phyloP scores from a whole-genome alignment of 2,329 filamentous ascomycete genomes.

The Fusarium sp. region DNA sequence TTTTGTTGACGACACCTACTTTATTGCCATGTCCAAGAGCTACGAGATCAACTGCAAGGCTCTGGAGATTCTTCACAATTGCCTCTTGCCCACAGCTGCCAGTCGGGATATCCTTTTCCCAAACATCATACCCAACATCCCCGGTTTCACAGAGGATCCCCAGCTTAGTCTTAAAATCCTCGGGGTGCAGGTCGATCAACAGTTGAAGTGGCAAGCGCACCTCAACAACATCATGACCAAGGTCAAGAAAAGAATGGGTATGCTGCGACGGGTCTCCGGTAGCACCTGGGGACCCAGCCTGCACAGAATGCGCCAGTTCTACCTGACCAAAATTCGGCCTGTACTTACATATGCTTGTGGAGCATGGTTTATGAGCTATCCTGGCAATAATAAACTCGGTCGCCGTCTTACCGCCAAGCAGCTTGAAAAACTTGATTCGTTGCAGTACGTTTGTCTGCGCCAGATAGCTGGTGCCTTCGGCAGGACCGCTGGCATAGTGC shows the following conservation, averaged over 20 bases:
- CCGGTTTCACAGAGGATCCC: neutral
- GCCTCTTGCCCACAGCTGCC: neutral
- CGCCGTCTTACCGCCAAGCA: too few relatives aligned
- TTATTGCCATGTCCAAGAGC: slow-evolving; percentile 7
- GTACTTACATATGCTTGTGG: slow-evolving; percentile 19
- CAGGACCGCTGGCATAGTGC: too few relatives aligned
- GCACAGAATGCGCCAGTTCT: slow-evolving; percentile 3
- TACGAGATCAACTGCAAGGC: slow-evolving; percentile 11
- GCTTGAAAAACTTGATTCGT: too few relatives aligned
- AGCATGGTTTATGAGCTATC: slow-evolving; percentile 15
- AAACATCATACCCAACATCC: neutral
- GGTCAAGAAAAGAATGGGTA: slow-evolving; percentile 1
- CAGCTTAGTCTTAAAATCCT: neutral
- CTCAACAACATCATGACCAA: neutral
- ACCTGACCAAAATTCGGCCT: slow-evolving; percentile 14
- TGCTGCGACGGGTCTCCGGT: slow-evolving; percentile 8
- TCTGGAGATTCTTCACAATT: neutral
- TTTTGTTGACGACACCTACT: slow-evolving; percentile 22
- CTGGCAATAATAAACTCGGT: too few relatives aligned
- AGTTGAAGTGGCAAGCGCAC: slow-evolving; percentile 4
- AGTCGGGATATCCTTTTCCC: too few relatives aligned
- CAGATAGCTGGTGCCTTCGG: too few relatives aligned
- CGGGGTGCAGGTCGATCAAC: slow-evolving; percentile 8
- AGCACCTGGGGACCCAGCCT: slow-evolving; percentile 11
- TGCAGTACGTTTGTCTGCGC: too few relatives aligned